phyloP scores from a whole-genome alignment of 2,329 filamentous ascomycete genomes.

The Colletotrichum zoysiae region DNA sequence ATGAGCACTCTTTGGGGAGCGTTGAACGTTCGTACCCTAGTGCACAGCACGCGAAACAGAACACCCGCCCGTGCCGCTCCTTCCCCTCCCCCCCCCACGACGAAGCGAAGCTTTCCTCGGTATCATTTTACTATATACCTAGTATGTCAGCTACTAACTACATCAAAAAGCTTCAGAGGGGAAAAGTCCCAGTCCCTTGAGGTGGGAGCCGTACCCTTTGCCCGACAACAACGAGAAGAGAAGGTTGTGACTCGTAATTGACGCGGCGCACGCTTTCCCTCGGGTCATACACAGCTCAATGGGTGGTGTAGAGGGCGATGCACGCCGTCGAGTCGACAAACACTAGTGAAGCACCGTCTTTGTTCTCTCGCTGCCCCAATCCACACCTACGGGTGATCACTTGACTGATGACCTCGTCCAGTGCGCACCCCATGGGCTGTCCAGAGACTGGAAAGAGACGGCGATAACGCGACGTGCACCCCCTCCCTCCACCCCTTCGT shows the following conservation, averaged over 20 bases:
- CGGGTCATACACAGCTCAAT: neutral
- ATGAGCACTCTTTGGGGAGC: slow-evolving; percentile 3
- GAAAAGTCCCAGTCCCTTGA: neutral
- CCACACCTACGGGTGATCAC: slow-evolving; percentile 39
- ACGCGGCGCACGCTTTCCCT: slow-evolving; percentile 2
- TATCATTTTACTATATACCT: neutral
- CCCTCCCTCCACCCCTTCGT: neutral
- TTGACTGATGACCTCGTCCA: slow-evolving; percentile 35
- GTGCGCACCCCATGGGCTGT: slow-evolving; percentile 26
- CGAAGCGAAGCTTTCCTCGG: slow-evolving; percentile 5
- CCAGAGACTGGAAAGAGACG: slow-evolving; percentile 17
- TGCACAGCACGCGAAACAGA: slow-evolving; percentile 25
- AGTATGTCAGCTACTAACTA: no score
- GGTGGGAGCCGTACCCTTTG: neutral
- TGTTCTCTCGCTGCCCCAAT: slow-evolving; percentile 33
- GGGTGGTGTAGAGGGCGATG: neutral
- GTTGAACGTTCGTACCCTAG: slow-evolving; percentile 11
- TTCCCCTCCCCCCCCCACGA: neutral
- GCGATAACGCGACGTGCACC: slow-evolving; percentile 12
- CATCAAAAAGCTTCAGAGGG: no score
- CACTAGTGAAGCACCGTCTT: slow-evolving; percentile 25
- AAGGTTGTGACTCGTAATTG: neutral
- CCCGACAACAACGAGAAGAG: neutral
- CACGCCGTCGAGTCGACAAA: slow-evolving; percentile 8
- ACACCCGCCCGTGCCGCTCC: slow-evolving; percentile 34